These are phyloP conservation scores for Trametes elegans DNA, from an alignment of 768 basidiomycete species.

Conservation along the genomic window DNA sequence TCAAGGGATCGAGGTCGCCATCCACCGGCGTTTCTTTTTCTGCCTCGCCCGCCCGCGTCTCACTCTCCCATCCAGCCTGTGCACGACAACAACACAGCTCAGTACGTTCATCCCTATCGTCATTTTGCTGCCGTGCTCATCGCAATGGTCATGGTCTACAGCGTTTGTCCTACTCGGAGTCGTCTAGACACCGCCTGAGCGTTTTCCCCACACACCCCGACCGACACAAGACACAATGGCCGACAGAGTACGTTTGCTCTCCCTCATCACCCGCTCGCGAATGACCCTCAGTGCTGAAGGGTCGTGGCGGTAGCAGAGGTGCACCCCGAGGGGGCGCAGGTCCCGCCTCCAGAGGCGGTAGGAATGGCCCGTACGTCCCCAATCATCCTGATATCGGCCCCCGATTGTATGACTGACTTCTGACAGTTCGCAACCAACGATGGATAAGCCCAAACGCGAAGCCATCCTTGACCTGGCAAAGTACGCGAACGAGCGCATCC, in stretches of 20 bases:
- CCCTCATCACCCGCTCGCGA: constrained; percentile 9
- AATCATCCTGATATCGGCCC: too few species aligned
- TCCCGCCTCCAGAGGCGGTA: constrained; percentile 45
- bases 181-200: neutral
- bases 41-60: constrained; percentile 2
- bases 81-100: neutral
- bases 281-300: constrained; percentile 38
- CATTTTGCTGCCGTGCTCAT: neutral
- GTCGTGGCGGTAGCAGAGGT: constrained; percentile 55
- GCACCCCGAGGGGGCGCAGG: constrained; percentile 40
- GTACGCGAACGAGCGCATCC: constrained; percentile 87
- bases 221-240: constrained; percentile 43
- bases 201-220: neutral
- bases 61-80: neutral
- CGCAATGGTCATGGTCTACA: neutral
- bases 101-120: neutral
- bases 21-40: constrained; percentile 5
- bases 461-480: constrained; percentile 94
- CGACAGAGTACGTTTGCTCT: constrained; percentile 52
- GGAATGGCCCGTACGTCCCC: constrained; percentile 19
- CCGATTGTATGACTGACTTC: constrained; percentile 35
- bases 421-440: constrained; percentile 43
- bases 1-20: constrained; percentile 16
- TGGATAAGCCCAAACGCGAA: constrained; percentile 85
- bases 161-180: neutral